phyloP scores from a whole-genome alignment of 2,329 filamentous ascomycete genomes.

The Fusarium agapanthi region DNA sequence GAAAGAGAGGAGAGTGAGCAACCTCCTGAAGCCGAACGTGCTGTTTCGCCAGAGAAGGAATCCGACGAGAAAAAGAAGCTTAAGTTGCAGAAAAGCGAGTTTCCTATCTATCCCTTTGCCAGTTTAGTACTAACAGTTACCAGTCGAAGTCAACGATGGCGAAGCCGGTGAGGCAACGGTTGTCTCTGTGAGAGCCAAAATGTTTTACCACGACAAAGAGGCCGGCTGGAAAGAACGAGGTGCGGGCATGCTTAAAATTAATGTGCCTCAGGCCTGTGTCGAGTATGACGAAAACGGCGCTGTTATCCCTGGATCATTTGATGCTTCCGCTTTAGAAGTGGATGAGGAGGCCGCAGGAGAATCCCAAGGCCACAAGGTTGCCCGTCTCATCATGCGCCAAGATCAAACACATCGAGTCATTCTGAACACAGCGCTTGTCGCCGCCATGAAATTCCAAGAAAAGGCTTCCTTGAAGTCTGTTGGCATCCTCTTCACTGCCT shows the following conservation, averaged over 20 bases:
- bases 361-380: constrained; percentile 54
- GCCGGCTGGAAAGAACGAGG: constrained; percentile 91
- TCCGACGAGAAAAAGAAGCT: constrained; percentile 71
- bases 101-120: neutral
- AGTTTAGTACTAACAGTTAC: constrained; percentile 39
- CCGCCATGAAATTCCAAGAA: constrained; percentile 81
- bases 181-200: constrained; percentile 80
- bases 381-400: constrained; percentile 88
- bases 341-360: constrained; percentile 49
- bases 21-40: constrained; percentile 58
- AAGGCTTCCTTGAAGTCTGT: constrained; percentile 77
- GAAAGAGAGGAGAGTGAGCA: constrained; percentile 53
- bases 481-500: constrained; percentile 72
- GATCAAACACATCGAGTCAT: constrained; percentile 89
- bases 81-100: constrained; percentile 73
- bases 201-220: constrained; percentile 79
- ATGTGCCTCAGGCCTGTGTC: constrained; percentile 69
- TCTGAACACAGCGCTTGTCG: constrained; percentile 83
- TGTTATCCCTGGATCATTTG: constrained; percentile 63
- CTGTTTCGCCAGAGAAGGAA: constrained; percentile 60
- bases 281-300: constrained; percentile 62
- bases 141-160: constrained; percentile 81
- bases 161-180: constrained; percentile 84
- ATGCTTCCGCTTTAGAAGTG: constrained; percentile 61
- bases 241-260: constrained; percentile 84